These are phyloP conservation scores for Fagopyrum homotropicum DNA, from an alignment of 148 eudicot genomes.

Conservation along the genomic window DNA sequence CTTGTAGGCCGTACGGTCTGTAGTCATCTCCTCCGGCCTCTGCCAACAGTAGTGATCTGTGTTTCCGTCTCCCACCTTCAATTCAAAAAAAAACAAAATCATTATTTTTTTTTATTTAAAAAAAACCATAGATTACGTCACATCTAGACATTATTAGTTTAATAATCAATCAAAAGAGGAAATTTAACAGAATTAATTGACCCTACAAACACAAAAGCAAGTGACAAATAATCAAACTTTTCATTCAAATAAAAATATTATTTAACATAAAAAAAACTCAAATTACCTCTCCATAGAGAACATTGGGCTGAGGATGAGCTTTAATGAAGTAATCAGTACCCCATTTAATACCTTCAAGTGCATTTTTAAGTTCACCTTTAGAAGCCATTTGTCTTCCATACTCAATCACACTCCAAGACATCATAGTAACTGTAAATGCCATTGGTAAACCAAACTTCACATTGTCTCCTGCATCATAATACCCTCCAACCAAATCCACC, in stretches of 20 bases:
- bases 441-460: slow-evolving; percentile 95
- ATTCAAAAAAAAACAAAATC: background rate
- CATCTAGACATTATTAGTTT: background rate
- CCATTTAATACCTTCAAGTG: slow-evolving; percentile 90
- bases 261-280: background rate
- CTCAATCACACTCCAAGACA: slow-evolving; percentile 96
- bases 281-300: slow-evolving; percentile 93
- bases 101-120: background rate
- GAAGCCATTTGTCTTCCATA: slow-evolving; percentile 73
- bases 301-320: slow-evolving; percentile 88
- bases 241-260: background rate
- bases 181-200: slow-evolving; percentile 8
- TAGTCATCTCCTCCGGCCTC: slow-evolving; percentile 97
- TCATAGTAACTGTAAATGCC: slow-evolving; percentile 93
- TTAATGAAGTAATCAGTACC: slow-evolving; percentile 95
- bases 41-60: slow-evolving; percentile 99
- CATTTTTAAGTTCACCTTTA: slow-evolving; percentile 75
- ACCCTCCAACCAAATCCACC: slow-evolving; percentile 99
- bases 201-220: background rate
- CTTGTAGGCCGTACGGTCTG: slow-evolving; percentile 70
- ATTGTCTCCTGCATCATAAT: slow-evolving; percentile 99
- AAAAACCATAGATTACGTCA: background rate
- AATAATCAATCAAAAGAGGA: slow-evolving; percentile 9
- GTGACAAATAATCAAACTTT: background rate
- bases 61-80: slow-evolving; percentile 93